A percentile compares a stretch with the other conserved stretches of the same genome.
Conservation (phyloP, 2,329 filamentous ascomycete species). For the Botrytis paeoniae region DNA sequence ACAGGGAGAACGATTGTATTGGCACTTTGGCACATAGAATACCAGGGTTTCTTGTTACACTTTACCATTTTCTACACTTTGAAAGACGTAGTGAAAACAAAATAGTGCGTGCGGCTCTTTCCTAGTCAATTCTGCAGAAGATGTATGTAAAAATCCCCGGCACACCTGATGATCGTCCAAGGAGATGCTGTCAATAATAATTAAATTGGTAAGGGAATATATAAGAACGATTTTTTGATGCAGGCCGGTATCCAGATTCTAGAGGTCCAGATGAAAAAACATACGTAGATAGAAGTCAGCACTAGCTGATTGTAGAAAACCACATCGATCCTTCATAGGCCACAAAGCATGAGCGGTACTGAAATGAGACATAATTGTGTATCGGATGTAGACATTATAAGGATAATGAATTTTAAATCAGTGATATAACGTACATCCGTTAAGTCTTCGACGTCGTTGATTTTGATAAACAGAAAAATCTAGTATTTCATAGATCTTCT, state of each 20-base stretch:
- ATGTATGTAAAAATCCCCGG: not conserved
- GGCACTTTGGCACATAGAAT: conserved; percentile 3
- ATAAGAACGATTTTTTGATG: not conserved
- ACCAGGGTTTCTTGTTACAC: not conserved
- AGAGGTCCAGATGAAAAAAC: not conserved
- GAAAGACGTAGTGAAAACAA: not conserved
- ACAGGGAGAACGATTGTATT: not conserved
- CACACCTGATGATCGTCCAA: not conserved
- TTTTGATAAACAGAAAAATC: not conserved
- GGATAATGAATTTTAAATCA: not conserved
- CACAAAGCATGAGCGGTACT: not conserved
- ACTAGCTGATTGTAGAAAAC: conserved; percentile 2
- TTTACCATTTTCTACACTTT: not conserved
- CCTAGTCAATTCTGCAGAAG: not conserved
- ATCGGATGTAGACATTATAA: not conserved
- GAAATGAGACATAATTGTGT: not conserved
- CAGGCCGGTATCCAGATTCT: not conserved
- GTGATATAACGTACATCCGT: not conserved
- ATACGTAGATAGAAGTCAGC: not conserved
- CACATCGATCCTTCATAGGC: not conserved
- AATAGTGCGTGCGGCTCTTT: not conserved
- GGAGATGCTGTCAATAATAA: not conserved
- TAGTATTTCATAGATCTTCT: not conserved
- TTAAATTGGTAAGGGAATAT: not conserved
- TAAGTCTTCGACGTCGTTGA: not conserved